Conservation (phyloP, 495 filamentous ascomycete species). For the Tetracladium marchalianum region DNA sequence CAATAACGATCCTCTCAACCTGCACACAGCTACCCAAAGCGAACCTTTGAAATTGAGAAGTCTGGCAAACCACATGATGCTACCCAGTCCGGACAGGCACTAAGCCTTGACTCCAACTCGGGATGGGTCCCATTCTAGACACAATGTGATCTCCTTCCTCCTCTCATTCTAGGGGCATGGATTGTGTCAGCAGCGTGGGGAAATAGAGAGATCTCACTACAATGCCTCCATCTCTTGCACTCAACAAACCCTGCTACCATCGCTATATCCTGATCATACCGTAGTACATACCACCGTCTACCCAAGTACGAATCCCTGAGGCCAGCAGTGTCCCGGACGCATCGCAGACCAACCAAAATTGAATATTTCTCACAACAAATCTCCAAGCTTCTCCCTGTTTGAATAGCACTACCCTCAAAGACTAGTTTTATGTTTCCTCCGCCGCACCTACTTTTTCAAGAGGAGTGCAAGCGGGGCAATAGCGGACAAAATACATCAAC, state of each 20-base stretch:
- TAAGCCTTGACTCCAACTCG: constrained; percentile 91
- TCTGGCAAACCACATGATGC: constrained; percentile 12
- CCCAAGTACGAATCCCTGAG: constrained; percentile 26
- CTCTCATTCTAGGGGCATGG: background rate
- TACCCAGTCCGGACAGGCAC: constrained; percentile 62
- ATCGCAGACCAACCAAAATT: constrained; percentile 22
- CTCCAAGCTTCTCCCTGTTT: constrained; percentile 43
- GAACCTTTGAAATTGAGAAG: background rate
- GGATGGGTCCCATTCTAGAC: constrained; percentile 68
- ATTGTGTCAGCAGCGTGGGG: constrained; percentile 9
- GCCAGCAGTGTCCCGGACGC: constrained; percentile 25
- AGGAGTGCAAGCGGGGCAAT: constrained; percentile 22
- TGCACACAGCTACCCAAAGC: constrained; percentile 9
- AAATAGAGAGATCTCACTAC: constrained; percentile 12
- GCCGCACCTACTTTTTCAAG: constrained; percentile 18
- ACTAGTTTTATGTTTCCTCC: constrained; percentile 86
- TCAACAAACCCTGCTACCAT: background rate
- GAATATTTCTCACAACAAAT: constrained; percentile 11
- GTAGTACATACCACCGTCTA: constrained; percentile 13
- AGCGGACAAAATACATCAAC: constrained; percentile 76
- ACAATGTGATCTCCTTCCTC: constrained; percentile 7
- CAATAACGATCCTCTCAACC: constrained; percentile 17
- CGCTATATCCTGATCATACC: constrained; percentile 4
- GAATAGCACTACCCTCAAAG: constrained; percentile 69
- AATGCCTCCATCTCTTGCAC: constrained; percentile 29